These are phyloP conservation scores for Xenoacremonium recifei DNA, from an alignment of 2,329 filamentous ascomycete species.

Conservation along the genomic window DNA sequence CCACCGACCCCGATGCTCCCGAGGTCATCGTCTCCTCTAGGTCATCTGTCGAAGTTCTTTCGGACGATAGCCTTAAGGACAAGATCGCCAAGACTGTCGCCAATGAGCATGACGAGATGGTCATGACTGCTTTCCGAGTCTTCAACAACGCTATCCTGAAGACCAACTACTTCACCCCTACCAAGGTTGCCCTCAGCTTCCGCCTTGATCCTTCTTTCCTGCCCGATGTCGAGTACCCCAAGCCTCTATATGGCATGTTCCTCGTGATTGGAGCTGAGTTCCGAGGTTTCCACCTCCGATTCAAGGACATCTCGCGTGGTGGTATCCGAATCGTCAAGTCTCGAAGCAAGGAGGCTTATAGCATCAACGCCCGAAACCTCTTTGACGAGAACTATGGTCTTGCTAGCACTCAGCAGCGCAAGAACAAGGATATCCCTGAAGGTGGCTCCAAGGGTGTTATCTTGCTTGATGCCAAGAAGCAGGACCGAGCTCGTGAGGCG, in stretches of 20 bases:
- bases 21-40: constrained; percentile 53
- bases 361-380: constrained; percentile 92
- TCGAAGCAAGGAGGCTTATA: constrained; percentile 90
- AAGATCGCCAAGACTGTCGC: constrained; percentile 75
- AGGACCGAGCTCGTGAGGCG: constrained; percentile 86
- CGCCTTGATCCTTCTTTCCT: constrained; percentile 87
- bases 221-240: constrained; percentile 87
- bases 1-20: constrained; percentile 50
- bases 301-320: constrained; percentile 93
- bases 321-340: constrained; percentile 99
- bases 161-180: constrained; percentile 97
- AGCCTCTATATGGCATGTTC: constrained; percentile 97
- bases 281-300: constrained; percentile 93
- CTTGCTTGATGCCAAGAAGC: constrained; percentile 87
- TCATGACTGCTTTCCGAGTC: constrained; percentile 93
- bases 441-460: constrained; percentile 98
- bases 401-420: constrained; percentile 96
- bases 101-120: constrained; percentile 97
- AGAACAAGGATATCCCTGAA: constrained; percentile 99
- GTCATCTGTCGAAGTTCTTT: constrained; percentile 66
- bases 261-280: constrained; percentile 96
- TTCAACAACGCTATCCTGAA: constrained; percentile 95
- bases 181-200: constrained; percentile 97
- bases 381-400: constrained; percentile 99
- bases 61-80: constrained; percentile 70